Evolutionary conservation across 202 grass and related monocot genomes (phyloP), one percentile per base, ranked within the genome.

Genomic region (Panicum virgatum): DNA sequence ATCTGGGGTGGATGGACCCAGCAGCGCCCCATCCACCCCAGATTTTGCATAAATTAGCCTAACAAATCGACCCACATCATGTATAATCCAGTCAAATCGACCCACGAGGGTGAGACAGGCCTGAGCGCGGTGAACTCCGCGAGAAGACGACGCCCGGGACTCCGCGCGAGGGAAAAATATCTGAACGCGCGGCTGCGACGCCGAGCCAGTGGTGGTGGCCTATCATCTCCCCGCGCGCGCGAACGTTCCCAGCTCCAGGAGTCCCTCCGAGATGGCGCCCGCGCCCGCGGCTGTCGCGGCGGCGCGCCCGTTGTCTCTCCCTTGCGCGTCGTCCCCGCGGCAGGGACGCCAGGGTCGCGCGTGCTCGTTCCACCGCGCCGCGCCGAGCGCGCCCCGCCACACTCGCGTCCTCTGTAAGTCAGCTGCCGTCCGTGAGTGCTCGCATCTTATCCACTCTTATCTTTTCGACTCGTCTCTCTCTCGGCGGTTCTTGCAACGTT

Each of bases 251-350:
- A n/a, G 54, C 43, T 18, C 19, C 50, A 50, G 39, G 7, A 46
- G 44, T 0, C 65, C 57, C 36, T 51, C n/a, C n/a, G n/a, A n/a
- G 34, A 97, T 97, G 91, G 86, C 88, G 50, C 16, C 87, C 42
- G 57, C 79, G 56, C 16, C 77, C 53, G 75, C 87, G 64, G 62
- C 75, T 3, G 57, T 48, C 27, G 26, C 37, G 4, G 51, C 29
- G 57, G 22, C 76, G 48, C 39, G 38, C 38, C 79, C 80, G 56
- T 62, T 78, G 6, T 73, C 68, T 6, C n/a, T 70, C 62, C 75
- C 53, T 45, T 23, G 25, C 48, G 5, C 75, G 6, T 11, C 66
- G 27, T 36, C 67, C 7, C 51, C 42, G 20, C 38, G 27, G 16
- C 57, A 15, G 26, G 29, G 68, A 50, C 44, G 82, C 5, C 72